Conservation (phyloP, 225 moss, liverwort and hornwort species). For the Climacium dendroides region DNA sequence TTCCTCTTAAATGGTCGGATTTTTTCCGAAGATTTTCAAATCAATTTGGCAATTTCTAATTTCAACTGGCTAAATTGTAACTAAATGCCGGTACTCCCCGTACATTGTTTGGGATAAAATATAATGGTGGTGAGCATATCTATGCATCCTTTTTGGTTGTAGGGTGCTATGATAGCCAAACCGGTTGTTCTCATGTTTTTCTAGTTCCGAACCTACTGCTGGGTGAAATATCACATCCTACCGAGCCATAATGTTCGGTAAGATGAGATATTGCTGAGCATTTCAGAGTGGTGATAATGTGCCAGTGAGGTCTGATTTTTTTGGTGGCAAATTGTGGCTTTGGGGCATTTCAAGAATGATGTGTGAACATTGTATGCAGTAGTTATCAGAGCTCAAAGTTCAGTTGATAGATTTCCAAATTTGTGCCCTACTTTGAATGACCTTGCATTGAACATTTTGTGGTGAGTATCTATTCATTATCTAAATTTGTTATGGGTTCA, state of each 20-base stretch:
- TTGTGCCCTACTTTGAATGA: neutral
- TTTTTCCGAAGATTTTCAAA: too few species aligned
- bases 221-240: too few species aligned
- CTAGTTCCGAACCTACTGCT: neutral
- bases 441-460: neutral
- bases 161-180: neutral
- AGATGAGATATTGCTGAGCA: neutral
- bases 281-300: neutral
- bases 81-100: too few species aligned
- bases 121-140: neutral
- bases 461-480: neutral
- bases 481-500: neutral
- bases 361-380: neutral
- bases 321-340: neutral
- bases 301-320: neutral
- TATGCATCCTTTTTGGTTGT: neutral
- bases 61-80: too few species aligned
- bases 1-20: too few species aligned
- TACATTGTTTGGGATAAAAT: too few species aligned
- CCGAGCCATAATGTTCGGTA: too few species aligned
- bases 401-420: neutral
- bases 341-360: neutral
- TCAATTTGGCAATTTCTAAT: too few species aligned
- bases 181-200: neutral
- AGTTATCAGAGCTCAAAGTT: neutral